Evolutionary conservation across 306 rosid genomes (phyloP).

Genomic region (Castanea crenata): DNA sequence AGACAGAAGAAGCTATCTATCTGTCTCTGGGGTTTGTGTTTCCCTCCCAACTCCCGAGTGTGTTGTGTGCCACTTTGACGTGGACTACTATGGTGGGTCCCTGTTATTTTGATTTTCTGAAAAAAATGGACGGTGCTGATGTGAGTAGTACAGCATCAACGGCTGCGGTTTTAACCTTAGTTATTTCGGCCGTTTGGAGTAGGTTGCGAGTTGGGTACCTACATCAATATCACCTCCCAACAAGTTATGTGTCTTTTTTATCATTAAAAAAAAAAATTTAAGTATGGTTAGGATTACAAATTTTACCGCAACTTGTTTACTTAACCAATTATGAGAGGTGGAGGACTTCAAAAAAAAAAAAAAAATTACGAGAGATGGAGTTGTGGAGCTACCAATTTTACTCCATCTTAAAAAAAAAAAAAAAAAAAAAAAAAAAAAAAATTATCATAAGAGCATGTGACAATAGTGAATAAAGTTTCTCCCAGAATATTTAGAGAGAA

Average conservation of each 20-base stretch:
- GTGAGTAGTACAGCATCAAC: neutral
- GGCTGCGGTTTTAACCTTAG: neutral
- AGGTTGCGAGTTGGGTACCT: neutral
- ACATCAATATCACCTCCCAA: neutral
- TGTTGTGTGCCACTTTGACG: neutral
- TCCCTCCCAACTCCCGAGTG: neutral
- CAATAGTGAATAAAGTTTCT: too few relatives aligned
- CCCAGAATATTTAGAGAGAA: accelerated
- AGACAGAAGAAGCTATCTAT: too few relatives aligned
- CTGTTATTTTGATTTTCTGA: neutral
- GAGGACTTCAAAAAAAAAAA: too few relatives aligned
- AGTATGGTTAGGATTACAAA: accelerated
- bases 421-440: too few relatives aligned
- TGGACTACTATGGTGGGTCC: neutral
- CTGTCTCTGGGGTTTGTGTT: neutral
- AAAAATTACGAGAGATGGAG: too few relatives aligned
- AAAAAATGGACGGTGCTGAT: neutral
- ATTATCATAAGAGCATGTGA: too few relatives aligned
- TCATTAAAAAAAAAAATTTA: too few relatives aligned
- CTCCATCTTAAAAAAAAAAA: too few relatives aligned
- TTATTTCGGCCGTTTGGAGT: neutral
- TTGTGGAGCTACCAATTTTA: accelerated
- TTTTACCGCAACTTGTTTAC: accelerated
- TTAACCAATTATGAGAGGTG: too few relatives aligned
- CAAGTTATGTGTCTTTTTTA: too few relatives aligned